Conservation (phyloP, 2,329 filamentous ascomycete genomes). For the Grosmannia serpens region DNA sequence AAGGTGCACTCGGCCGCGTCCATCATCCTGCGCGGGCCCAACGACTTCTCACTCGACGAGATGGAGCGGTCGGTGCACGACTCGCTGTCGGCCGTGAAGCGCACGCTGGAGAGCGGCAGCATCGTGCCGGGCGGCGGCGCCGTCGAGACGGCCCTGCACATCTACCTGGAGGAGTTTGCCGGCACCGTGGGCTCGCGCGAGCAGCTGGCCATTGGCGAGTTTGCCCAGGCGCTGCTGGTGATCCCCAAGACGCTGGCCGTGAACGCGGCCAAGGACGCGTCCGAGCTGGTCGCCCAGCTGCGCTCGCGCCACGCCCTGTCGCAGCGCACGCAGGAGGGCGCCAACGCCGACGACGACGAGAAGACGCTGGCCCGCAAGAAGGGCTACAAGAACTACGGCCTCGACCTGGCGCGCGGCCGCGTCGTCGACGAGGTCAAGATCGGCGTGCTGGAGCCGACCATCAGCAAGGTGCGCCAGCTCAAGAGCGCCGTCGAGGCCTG, state of each 20-base stretch:
- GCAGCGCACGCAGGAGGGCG: constrained; percentile 67
- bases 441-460: constrained; percentile 89
- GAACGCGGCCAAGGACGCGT: constrained; percentile 93
- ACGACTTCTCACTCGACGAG: constrained; percentile 94
- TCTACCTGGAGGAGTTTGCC: constrained; percentile 97
- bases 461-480: constrained; percentile 96
- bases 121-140: constrained; percentile 95
- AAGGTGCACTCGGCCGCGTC: constrained; percentile 91
- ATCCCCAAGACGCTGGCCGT: constrained; percentile 95
- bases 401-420: constrained; percentile 81
- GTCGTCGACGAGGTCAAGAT: constrained; percentile 90
- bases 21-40: constrained; percentile 87
- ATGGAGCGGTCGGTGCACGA: constrained; percentile 99
- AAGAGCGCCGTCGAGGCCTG: constrained; percentile 98
- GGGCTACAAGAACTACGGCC: constrained; percentile 96
- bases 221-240: constrained; percentile 84
- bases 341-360: constrained; percentile 55
- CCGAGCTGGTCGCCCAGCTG: constrained; percentile 89
- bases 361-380: constrained; percentile 87
- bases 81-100: constrained; percentile 91
- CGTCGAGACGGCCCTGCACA: constrained; percentile 96
- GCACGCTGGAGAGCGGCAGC: constrained; percentile 89
- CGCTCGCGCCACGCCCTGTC: constrained; percentile 89
- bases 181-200: constrained; percentile 94
- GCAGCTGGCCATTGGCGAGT: constrained; percentile 95